phyloP scores from a whole-genome alignment of 139 green algal species.

The Asterochloris sp. region DNA sequence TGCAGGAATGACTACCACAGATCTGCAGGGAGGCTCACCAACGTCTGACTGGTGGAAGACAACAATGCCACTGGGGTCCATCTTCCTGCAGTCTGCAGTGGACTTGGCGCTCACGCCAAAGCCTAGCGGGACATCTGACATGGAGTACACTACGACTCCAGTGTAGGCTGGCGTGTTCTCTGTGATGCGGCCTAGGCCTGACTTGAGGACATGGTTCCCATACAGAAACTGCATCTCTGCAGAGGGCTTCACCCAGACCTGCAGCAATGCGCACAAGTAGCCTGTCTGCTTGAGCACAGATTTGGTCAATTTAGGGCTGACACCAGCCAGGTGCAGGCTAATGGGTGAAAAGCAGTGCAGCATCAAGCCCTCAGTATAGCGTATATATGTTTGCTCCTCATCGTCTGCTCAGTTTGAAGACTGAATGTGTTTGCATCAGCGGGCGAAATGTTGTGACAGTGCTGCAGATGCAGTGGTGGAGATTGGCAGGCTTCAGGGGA shows the following conservation, averaged over 20 bases:
- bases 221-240: conserved; percentile 99
- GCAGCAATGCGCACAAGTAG: neutral
- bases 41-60: conserved; percentile 93
- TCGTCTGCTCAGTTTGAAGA: conserved; percentile 52
- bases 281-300: too few relatives aligned
- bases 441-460: neutral
- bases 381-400: conserved; percentile 20
- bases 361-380: conserved; percentile 16
- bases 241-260: conserved; percentile 98
- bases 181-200: conserved; percentile 94
- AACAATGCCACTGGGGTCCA: conserved; percentile 91
- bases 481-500: neutral
- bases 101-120: conserved; percentile 92
- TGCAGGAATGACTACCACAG: too few relatives aligned
- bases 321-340: too few relatives aligned
- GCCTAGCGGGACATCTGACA: conserved; percentile 94
- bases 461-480: neutral
- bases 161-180: conserved; percentile 91
- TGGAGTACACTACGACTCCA: conserved; percentile 78
- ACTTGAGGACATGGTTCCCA: conserved; percentile 97
- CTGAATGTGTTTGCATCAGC: conserved; percentile 53
- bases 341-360: neutral
- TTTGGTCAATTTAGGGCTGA: too few relatives aligned
- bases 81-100: conserved; percentile 85
- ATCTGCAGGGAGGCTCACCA: conserved; percentile 41